Percentiles rank a stretch among this genome's conserved stretches.
phyloP scores from a whole-genome alignment of 129 eudicot genomes.

The Flaveria trinervia region DNA sequence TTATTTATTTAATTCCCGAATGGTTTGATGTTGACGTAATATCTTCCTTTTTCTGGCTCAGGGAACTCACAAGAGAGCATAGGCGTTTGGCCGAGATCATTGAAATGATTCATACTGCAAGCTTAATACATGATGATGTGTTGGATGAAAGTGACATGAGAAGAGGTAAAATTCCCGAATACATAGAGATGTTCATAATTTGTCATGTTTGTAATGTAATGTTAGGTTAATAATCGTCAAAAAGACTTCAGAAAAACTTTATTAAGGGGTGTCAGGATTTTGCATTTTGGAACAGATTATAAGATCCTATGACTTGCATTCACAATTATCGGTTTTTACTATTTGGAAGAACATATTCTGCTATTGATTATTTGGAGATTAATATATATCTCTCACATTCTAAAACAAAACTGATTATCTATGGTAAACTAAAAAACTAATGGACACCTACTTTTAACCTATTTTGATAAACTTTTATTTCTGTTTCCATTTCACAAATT shows the following conservation, averaged over 20 bases:
- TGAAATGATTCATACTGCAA: constrained; percentile 97
- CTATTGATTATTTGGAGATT: background rate
- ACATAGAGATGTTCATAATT: constrained; percentile 7
- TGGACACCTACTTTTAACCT: background rate
- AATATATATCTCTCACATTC: background rate
- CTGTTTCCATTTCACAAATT: background rate
- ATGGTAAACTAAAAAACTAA: background rate
- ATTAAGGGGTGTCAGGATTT: background rate
- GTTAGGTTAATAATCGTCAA: background rate
- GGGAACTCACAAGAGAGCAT: constrained; percentile 91
- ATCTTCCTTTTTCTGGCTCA: constrained; percentile 27
- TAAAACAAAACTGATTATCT: background rate
- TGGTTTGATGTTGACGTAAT: constrained; percentile 1
- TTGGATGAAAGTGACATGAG: constrained; percentile 95
- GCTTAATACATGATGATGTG: constrained; percentile 93
- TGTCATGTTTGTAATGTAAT: background rate
- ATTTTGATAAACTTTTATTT: background rate
- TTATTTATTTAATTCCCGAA: background rate
- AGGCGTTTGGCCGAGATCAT: constrained; percentile 94
- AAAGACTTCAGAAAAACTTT: background rate
- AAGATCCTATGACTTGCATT: background rate
- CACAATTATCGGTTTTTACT: background rate
- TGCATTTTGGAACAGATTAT: background rate
- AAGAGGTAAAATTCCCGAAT: constrained; percentile 56
- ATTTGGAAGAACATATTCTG: background rate